A percentile compares a stretch with the other conserved stretches of the same genome.
phyloP scores from a whole-genome alignment of 2,329 filamentous ascomycete genomes.

The Ceratocystis eucalypticola region DNA sequence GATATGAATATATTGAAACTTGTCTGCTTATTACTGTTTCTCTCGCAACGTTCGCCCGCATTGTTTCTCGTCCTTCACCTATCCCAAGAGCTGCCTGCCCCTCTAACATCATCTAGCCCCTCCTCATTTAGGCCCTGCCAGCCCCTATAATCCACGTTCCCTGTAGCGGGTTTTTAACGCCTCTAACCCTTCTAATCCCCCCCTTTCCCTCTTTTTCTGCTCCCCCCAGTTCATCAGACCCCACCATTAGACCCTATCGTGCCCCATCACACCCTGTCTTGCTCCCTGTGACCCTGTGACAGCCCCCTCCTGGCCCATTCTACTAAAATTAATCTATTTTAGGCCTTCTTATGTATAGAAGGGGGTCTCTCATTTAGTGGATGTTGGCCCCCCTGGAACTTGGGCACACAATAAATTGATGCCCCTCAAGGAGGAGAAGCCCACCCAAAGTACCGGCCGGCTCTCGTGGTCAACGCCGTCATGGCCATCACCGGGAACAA shows the following conservation, averaged over 20 bases:
- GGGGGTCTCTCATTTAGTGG: background rate
- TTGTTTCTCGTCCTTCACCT: background rate
- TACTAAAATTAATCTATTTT: background rate
- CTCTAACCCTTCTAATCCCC: background rate
- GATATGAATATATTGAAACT: too few species aligned
- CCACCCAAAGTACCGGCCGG: background rate
- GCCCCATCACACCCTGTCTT: too few species aligned
- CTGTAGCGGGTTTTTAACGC: background rate
- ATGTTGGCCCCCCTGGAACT: conserved; percentile 8
- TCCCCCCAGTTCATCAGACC: too few species aligned
- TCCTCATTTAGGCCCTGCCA: background rate
- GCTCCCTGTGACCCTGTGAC: too few species aligned
- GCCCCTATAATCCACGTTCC: background rate
- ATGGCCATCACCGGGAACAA: too few species aligned
- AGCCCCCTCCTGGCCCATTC: background rate
- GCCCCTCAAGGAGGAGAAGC: background rate
- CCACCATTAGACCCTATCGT: too few species aligned
- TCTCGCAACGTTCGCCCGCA: background rate
- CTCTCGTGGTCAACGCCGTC: background rate
- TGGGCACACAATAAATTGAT: conserved; percentile 4
- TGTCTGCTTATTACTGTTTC: background rate
- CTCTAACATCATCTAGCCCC: background rate
- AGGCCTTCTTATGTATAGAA: background rate
- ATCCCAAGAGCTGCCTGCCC: background rate
- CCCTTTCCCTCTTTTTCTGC: background rate